Percentiles rank a stretch among this genome's conserved stretches.
Conservation (phyloP, 2,329 filamentous ascomycete genomes). For the Aspergillus ruber region DNA sequence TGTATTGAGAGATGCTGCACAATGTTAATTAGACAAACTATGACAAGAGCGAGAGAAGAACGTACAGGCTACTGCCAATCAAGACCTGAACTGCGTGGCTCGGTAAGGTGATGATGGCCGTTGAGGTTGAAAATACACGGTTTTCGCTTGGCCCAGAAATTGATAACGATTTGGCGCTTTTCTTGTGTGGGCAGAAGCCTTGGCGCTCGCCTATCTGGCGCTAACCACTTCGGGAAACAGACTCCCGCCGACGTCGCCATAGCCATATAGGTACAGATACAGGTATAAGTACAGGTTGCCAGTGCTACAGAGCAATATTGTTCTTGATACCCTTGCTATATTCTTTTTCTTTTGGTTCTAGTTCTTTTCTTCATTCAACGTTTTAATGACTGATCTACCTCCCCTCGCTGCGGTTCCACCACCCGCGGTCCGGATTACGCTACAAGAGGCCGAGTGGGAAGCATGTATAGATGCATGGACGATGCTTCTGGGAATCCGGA, state of each 20-base stretch:
- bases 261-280: not conserved
- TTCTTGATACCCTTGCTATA: not conserved
- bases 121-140: constrained; percentile 17
- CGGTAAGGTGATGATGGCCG: constrained; percentile 71
- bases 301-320: not conserved
- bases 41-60: not conserved
- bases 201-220: constrained; percentile 34
- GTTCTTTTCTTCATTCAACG: not conserved
- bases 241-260: constrained; percentile 3
- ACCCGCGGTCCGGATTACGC: constrained; percentile 57
- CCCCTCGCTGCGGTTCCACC: constrained; percentile 73
- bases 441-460: constrained; percentile 68
- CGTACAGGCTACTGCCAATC: constrained; percentile 50
- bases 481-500: constrained; percentile 58
- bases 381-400: constrained; percentile 50
- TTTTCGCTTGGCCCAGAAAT: constrained; percentile 4
- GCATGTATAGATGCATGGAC: constrained; percentile 71
- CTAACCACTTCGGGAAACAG: constrained; percentile 28
- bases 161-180: constrained; percentile 6
- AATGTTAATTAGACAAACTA: constrained; percentile 16
- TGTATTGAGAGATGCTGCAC: constrained; percentile 21
- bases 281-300: not conserved
- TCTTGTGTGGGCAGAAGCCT: constrained; percentile 25
- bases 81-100: constrained; percentile 73
- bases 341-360: constrained; percentile 3